Conservation (phyloP, 352 stramenopile genomes). For the Stramenopiles sp. region DNA sequence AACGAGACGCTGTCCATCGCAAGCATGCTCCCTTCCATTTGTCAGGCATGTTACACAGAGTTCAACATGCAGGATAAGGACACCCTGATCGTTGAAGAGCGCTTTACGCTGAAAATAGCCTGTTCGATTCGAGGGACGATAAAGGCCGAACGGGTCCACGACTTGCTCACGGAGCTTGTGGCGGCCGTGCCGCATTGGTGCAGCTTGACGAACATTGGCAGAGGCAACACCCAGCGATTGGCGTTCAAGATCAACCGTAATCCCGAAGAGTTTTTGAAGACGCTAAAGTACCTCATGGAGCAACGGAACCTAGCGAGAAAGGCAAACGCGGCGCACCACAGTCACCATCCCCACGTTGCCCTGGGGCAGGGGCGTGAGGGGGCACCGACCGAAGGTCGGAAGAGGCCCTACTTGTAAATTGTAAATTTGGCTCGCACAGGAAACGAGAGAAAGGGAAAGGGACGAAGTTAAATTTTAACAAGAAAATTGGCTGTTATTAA, state of each 20-base stretch:
- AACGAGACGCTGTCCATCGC: too few relatives aligned
- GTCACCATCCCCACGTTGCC: too few relatives aligned
- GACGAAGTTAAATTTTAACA: too few relatives aligned
- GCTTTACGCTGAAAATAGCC: not conserved
- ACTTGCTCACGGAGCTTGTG: not conserved
- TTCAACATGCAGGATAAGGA: slow-evolving; percentile 1
- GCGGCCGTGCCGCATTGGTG: not conserved
- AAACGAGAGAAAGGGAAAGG: too few relatives aligned
- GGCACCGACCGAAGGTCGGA: too few relatives aligned
- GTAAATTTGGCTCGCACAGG: too few relatives aligned
- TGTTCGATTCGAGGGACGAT: not conserved
- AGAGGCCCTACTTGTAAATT: too few relatives aligned
- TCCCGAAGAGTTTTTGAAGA: not conserved
- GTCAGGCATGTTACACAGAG: not conserved
- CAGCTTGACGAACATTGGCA: not conserved
- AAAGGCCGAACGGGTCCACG: not conserved
- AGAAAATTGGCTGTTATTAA: too few relatives aligned
- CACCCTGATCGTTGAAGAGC: not conserved
- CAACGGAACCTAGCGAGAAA: not conserved
- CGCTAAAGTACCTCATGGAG: not conserved
- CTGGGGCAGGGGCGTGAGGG: too few relatives aligned
- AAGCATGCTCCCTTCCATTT: not conserved
- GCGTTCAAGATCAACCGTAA: not conserved
- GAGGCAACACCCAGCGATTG: not conserved
- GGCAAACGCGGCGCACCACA: too few relatives aligned